Conservation (phyloP, 345 rosid species). For the Turnera subulata region DNA sequence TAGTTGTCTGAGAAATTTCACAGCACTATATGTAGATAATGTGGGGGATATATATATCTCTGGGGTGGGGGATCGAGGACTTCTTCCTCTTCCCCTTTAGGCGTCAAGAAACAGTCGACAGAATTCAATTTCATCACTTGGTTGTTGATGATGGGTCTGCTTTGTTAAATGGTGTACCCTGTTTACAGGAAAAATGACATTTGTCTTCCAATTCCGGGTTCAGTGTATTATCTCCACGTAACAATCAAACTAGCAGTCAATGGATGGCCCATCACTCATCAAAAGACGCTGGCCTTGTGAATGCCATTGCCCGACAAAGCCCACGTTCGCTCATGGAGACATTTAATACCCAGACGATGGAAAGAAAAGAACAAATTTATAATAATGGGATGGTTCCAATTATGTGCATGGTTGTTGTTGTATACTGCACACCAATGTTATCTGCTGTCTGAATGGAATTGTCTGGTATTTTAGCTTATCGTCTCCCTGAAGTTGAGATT, state of each 20-base stretch:
- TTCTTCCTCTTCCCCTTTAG: too few species aligned
- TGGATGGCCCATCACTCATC: neutral
- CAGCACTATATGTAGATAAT: conserved; percentile 55
- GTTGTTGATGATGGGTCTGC: conserved; percentile 26
- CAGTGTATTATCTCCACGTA: neutral
- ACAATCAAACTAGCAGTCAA: neutral
- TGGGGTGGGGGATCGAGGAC: conserved; percentile 13
- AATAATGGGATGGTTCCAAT: neutral
- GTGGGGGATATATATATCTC: conserved; percentile 30
- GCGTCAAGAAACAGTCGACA: neutral
- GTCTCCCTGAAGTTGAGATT: conserved; percentile 7
- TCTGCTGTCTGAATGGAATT: neutral
- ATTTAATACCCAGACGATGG: neutral
- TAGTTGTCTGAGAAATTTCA: conserved; percentile 19
- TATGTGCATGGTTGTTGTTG: neutral
- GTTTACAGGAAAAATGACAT: conserved; percentile 4
- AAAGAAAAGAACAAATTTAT: neutral
- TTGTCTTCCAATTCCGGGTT: neutral
- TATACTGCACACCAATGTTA: neutral
- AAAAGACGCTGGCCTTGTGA: conserved; percentile 1
- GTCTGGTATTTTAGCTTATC: conserved; percentile 1
- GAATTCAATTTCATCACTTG: conserved; percentile 8
- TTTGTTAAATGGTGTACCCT: conserved; percentile 14
- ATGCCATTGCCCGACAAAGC: conserved; percentile 13
- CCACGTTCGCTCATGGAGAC: conserved; percentile 3